Evolutionary conservation across 2,329 filamentous ascomycete species (phyloP), one percentile per base, ranked within the genome.

Genomic region (Ascochyta lentis): DNA sequence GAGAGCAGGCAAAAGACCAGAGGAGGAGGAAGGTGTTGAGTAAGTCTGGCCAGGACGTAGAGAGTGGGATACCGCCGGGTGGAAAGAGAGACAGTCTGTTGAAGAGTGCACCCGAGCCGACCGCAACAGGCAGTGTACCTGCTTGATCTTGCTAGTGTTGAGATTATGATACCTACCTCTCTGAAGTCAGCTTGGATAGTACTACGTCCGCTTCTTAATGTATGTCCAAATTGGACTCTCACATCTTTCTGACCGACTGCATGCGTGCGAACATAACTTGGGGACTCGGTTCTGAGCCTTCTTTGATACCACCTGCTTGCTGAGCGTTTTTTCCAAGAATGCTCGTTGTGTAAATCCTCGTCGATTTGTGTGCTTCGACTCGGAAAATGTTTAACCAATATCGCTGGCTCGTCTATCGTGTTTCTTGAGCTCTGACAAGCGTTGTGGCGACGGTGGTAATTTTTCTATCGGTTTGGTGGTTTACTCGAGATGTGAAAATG

Each of bases 1-100:
- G 61, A 26, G 62, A 64, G 33, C 52, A 60, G 12, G 67, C 59
- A 31, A 67, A 63, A 41, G 57, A 57, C 37, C 57, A 69, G 24
- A 70, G 62, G 62, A 61, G 50, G 27, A 67, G 67, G 46, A 69
- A 69, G 56, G 58, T 62, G 34, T 52, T 76, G 38, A 73, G 69
- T 53, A 67, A 60, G 51, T 38, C 68, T 15, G 73, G 72, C 13
- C 61, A 73, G 58, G 74, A 76, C 48, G 64, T 71, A 22, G 74
- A 76, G 61, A 70, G 68, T 49, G 71, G 59, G 9, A 76, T 76
- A 37, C 64, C 74, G 13, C 74, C 74, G 6, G 58, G 54, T 12
- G 74, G 74, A 29, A 66, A 64, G 40, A 66, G 71, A n/a, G 65
- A 68, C 22, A 49, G 52, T 40, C 34, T 65, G 33, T 38, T 41